phyloP scores from a whole-genome alignment of 2,329 filamentous ascomycete genomes.

The Aphanoascus verrucosus region DNA sequence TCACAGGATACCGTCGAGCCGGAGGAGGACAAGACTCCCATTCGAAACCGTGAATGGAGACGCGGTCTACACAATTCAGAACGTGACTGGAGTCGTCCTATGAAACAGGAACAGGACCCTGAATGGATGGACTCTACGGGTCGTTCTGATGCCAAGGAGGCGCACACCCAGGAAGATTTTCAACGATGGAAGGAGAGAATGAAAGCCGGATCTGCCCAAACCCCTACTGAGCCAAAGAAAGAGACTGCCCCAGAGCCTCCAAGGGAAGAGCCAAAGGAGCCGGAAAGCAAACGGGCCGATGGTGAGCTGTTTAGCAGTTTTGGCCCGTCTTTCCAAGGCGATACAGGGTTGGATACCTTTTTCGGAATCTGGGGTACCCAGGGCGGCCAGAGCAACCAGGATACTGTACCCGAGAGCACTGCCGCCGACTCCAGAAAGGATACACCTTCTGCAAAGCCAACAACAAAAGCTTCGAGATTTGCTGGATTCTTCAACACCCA shows the following conservation, averaged over 20 bases:
- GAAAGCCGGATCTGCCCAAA: constrained; percentile 52
- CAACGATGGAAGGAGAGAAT: constrained; percentile 89
- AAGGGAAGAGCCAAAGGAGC: constrained; percentile 31
- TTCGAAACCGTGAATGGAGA: constrained; percentile 58
- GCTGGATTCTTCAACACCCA: constrained; percentile 63
- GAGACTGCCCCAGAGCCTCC: constrained; percentile 23
- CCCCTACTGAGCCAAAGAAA: constrained; percentile 35
- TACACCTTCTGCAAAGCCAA: constrained; percentile 41
- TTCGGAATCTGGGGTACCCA: constrained; percentile 53
- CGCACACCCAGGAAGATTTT: constrained; percentile 80
- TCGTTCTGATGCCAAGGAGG: constrained; percentile 55
- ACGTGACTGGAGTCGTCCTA: constrained; percentile 45
- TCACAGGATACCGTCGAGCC: constrained; percentile 28
- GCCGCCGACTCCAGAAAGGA: constrained; percentile 30
- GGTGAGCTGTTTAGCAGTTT: constrained; percentile 44
- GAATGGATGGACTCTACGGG: constrained; percentile 77
- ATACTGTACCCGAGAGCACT: constrained; percentile 27
- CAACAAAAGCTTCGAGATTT: constrained; percentile 66
- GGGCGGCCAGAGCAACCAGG: constrained; percentile 39
- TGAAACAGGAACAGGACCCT: constrained; percentile 63
- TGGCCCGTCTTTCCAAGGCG: constrained; percentile 52
- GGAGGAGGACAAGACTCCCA: constrained; percentile 35
- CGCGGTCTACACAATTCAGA: constrained; percentile 38
- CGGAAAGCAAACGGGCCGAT: constrained; percentile 34
- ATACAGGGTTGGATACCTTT: constrained; percentile 64